These are phyloP conservation scores for Henckelia pumila DNA, from an alignment of 257 asterid genomes.

Conservation along the genomic window DNA sequence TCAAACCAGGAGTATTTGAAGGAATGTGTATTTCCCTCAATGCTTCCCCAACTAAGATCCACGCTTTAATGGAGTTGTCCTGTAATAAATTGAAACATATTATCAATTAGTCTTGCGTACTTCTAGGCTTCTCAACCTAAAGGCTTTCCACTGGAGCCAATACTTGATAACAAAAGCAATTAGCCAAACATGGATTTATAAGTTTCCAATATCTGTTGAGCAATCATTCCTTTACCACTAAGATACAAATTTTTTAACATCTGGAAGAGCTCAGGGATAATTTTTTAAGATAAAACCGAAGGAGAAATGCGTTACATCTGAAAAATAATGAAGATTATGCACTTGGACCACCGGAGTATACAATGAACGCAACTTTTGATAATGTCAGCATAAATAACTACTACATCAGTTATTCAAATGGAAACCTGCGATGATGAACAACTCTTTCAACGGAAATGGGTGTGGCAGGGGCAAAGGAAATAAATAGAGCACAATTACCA, in stretches of 20 bases:
- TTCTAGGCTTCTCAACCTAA: constrained; percentile 12
- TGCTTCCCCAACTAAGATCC: constrained; percentile 55
- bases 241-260: constrained; percentile 2
- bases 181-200: constrained; percentile 4
- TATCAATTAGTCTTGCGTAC: neutral
- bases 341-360: neutral
- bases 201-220: constrained; percentile 6
- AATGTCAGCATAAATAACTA: constrained; percentile 1
- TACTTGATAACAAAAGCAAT: constrained; percentile 7
- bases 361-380: neutral
- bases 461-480: neutral
- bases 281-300: neutral
- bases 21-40: constrained; percentile 64
- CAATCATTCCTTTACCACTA: constrained; percentile 7
- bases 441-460: too few species aligned
- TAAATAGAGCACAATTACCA: neutral
- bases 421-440: too few species aligned
- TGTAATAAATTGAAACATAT: constrained; percentile 30
- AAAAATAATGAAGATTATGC: neutral
- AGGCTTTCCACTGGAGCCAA: constrained; percentile 19
- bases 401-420: too few species aligned
- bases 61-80: constrained; percentile 72
- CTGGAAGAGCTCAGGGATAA: constrained; percentile 2
- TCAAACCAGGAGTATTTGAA: constrained; percentile 50
- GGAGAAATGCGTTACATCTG: neutral